Percentiles rank a stretch among this genome's conserved stretches.
Conservation (phyloP, 306 rosid genomes). For the Ochetophila trinervis region DNA sequence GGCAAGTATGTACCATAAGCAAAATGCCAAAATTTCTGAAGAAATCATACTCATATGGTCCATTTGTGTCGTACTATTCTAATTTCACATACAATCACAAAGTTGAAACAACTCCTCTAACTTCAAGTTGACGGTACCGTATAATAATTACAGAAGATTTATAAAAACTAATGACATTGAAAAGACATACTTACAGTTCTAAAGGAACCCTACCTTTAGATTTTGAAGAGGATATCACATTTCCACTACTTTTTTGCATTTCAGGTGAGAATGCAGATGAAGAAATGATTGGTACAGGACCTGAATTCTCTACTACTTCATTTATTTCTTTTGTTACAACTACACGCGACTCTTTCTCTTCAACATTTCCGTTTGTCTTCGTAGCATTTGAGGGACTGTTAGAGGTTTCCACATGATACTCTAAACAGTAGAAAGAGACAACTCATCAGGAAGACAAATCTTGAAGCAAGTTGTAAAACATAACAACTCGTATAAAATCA, state of each 20-base stretch:
- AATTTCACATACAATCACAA: no score
- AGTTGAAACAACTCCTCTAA: neutral
- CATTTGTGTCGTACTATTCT: no score
- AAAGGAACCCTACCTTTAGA: slow-evolving; percentile 19
- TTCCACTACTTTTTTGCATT: slow-evolving; percentile 8
- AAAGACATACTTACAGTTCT: neutral
- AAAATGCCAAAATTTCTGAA: no score
- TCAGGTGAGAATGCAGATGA: slow-evolving; percentile 4
- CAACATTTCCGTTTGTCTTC: slow-evolving; percentile 1
- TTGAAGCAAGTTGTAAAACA: slow-evolving; percentile 1
- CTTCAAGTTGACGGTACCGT: neutral
- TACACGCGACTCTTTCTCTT: neutral
- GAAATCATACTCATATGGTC: no score
- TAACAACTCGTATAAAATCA: neutral
- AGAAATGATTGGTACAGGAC: neutral
- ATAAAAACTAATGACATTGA: neutral
- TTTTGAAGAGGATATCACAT: slow-evolving; percentile 12
- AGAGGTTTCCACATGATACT: slow-evolving; percentile 12
- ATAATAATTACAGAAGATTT: neutral
- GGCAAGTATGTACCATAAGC: no score
- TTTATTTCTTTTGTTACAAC: slow-evolving; percentile 20
- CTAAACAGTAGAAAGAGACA: slow-evolving; percentile 4
- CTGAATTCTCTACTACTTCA: slow-evolving; percentile 8
- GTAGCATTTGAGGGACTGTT: slow-evolving; percentile 3
- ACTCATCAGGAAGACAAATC: neutral